Base-by-base conservation (phyloP, 1,284 basidiomycete species). In the Athelia sp. region DNA sequence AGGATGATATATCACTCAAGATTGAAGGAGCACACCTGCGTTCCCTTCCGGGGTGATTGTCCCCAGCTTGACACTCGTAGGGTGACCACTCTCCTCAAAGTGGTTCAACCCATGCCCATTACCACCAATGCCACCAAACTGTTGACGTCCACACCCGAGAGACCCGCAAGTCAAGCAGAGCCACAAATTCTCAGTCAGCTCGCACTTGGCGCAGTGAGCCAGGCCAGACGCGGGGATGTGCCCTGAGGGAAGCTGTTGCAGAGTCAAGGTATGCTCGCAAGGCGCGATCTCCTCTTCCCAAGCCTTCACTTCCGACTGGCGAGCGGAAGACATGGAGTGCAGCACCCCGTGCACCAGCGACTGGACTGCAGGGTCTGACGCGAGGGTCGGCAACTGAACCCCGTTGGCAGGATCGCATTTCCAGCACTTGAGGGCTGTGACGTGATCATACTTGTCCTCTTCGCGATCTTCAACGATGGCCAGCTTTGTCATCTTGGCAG, bases 11-110 rank as follows among this genome's bases (percentile, higher is more conserved):
- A 22, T 22, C 4, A 21, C 11, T 36, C 8, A 10, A 15, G 4
- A 50, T 14, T n/a, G 14, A 1, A 4, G 4, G 26, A 4, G 59
- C 74, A 40, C 51, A 91, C 91, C 92, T 52, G 91, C 96, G 4
- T 73, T 80, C 2, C 96, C 96, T 62, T 99, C 95, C 0, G 96
- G 89, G 0, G 95, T 97, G 59, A 99, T 98, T 0, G 96, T 99
- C 2, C 96, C 96, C 2, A 98, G 76, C 65, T 99, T 99, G 45
- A 98, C 95, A 50, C 88, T 90, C 21, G 96, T 78, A 0, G 86
- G 79, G 63, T 99, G 96, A 0, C 77, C 76, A 0, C 87, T 87
- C 50, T 81, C 74, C 48, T 90, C 67, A 54, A 78, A 98, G 62
- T 99, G 97, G 15, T 76, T 63, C 26, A 99, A 68, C 0, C 90